These are phyloP conservation scores for Spizellomyces punctatus DNA, from an alignment of 192 early-diverging fungal genomes.

Conservation along the genomic window DNA sequence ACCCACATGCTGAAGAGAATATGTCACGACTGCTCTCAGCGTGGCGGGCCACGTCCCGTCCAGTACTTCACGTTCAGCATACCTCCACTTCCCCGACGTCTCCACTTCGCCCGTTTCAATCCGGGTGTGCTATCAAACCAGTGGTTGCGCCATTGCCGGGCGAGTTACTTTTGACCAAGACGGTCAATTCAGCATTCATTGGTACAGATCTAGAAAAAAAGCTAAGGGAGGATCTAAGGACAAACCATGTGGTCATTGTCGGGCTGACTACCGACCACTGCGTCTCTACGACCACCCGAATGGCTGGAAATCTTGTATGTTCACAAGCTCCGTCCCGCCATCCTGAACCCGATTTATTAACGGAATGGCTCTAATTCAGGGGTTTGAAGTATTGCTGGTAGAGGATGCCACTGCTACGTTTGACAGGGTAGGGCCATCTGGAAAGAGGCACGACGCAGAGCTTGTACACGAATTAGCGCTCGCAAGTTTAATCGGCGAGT, in stretches of 20 bases:
- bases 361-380: not conserved
- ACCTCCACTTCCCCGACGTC: conserved; percentile 11
- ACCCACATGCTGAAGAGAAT: conserved; percentile 10
- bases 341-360: not conserved
- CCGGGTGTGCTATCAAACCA: conserved; percentile 5
- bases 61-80: conserved; percentile 20
- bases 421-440: conserved; percentile 13
- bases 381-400: conserved; percentile 22
- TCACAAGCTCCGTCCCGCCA: not conserved
- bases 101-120: conserved; percentile 13
- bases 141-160: not conserved
- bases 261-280: conserved; percentile 32
- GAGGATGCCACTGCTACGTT: conserved; percentile 29
- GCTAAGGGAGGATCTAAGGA: not conserved
- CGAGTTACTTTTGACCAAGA: conserved; percentile 20
- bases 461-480: conserved; percentile 13
- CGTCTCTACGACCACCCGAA: conserved; percentile 26
- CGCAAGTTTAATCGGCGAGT: conserved; percentile 9
- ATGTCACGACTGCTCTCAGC: not conserved
- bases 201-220: conserved; percentile 20
- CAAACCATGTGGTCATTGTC: conserved; percentile 12
- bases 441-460: conserved; percentile 6
- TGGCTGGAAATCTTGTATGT: conserved; percentile 25
- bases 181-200: conserved; percentile 32
- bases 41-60: conserved; percentile 6